phyloP scores from a whole-genome alignment of 371 early-diverging fungal species.

The Lichtheimia ornata region DNA sequence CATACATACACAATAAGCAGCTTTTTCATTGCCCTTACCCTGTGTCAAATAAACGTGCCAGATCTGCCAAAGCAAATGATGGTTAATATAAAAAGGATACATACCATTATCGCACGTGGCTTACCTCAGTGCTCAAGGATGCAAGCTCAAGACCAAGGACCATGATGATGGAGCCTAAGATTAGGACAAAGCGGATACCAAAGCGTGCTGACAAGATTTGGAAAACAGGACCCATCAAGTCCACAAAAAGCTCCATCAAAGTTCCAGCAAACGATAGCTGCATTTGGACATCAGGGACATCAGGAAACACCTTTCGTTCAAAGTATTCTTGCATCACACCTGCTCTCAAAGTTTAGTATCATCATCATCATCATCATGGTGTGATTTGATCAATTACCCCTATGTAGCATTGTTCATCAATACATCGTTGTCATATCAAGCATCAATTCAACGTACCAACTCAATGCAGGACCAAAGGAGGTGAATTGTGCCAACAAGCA shows the following conservation, averaged over 20 bases:
- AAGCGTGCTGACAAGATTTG: constrained; percentile 27
- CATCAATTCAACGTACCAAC: constrained; percentile 24
- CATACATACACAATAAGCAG: too few species aligned
- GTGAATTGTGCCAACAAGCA: constrained; percentile 58
- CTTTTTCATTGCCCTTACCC: constrained; percentile 27
- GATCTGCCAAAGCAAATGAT: constrained; percentile 11
- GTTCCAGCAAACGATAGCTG: constrained; percentile 45
- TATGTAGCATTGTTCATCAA: too few species aligned
- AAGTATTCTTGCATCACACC: constrained; percentile 35
- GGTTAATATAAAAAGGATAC: neutral
- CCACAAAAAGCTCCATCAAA: constrained; percentile 28
- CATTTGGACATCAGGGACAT: constrained; percentile 15
- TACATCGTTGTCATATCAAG: too few species aligned
- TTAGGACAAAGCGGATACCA: constrained; percentile 28
- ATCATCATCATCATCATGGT: too few species aligned
- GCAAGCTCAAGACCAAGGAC: constrained; percentile 39
- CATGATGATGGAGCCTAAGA: constrained; percentile 22
- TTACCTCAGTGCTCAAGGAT: constrained; percentile 32
- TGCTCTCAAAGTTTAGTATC: neutral
- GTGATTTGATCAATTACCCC: too few species aligned
- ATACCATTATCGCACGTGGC: neutral
- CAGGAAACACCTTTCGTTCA: constrained; percentile 23
- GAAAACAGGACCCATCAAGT: constrained; percentile 29
- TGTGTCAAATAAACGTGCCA: constrained; percentile 77
- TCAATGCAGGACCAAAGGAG: constrained; percentile 48